A percentile compares a stretch with the other conserved stretches of the same genome.
phyloP scores from a whole-genome alignment of 371 early-diverging fungal genomes.

The Mortierella sp. region DNA sequence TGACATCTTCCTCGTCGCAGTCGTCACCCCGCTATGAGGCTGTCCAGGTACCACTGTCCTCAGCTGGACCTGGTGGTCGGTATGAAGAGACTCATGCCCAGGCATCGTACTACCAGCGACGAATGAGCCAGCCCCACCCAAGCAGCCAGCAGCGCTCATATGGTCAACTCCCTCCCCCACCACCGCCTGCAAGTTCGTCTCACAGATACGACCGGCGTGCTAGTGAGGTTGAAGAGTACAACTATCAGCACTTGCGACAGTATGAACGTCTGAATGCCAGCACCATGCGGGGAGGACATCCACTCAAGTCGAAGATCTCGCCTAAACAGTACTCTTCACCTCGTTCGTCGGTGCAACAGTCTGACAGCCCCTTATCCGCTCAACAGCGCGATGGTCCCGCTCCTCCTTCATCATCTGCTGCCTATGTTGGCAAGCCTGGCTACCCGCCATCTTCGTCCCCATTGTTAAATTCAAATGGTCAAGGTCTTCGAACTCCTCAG shows the following conservation, averaged over 20 bases:
- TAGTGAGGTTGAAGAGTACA: slow-evolving; percentile 33
- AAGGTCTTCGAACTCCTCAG: background rate
- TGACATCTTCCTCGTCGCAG: slow-evolving; percentile 32
- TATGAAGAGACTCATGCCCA: slow-evolving; percentile 4
- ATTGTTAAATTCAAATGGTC: background rate
- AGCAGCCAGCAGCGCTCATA: slow-evolving; percentile 15
- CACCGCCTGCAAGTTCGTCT: slow-evolving; percentile 7
- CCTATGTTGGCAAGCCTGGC: background rate
- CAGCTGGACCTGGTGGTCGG: slow-evolving; percentile 13
- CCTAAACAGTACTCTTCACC: slow-evolving; percentile 1
- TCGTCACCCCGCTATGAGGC: slow-evolving; percentile 37
- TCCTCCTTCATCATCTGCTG: background rate
- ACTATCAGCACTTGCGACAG: slow-evolving; percentile 20
- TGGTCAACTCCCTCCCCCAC: slow-evolving; percentile 21
- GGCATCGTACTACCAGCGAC: background rate
- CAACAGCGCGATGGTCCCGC: background rate
- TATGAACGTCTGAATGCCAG: slow-evolving; percentile 28
- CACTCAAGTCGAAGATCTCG: slow-evolving; percentile 1
- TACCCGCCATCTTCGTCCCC: background rate
- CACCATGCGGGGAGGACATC: slow-evolving; percentile 18
- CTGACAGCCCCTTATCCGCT: background rate
- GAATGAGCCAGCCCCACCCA: slow-evolving; percentile 53
- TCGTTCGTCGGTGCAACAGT: slow-evolving; percentile 1
- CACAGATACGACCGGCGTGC: slow-evolving; percentile 35
- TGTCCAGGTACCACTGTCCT: background rate